Base-by-base conservation (phyloP, 805 yeast genomes). In the Candida chilensis region DNA sequence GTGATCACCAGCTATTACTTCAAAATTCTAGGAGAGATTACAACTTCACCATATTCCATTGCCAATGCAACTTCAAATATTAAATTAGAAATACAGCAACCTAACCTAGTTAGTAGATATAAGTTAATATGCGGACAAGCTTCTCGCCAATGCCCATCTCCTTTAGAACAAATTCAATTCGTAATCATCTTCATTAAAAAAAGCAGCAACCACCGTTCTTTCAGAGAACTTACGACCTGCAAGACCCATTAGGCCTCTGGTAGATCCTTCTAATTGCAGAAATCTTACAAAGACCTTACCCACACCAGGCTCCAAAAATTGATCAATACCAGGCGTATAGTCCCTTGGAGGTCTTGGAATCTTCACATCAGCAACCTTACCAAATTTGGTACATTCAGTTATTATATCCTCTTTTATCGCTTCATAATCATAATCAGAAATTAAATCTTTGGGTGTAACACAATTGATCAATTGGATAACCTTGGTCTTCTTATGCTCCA, bases 231-330 rank as follows among this genome's bases (percentile, higher is more conserved):
- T 52, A 30, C 78, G 54, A 1, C 95, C 95, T 6, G 80, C 74
- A 12, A 85, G 41, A 7, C 62, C 67, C 52, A 74, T 57, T 19
- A 70, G 48, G 0, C 92, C 94, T 6, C 52, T 48, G 5, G 56
- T 47, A 1, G 94, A 78, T 2, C 55, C 52, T 2, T 67, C 68
- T 2, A 60, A 52, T 9, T 59, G 57, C 1, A 60, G 64, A 51
- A 81, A 87, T 48, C 78, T 74, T 15, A 83, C 72, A 48, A 65
- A 86, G 0, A 86, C 64, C 37, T 73, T 78, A 0, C 96, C 95
- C 28, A 78, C 64, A 5, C 82, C 84, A 3, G 79, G 64, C 21
- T 61, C 59, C 3, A 54, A 42, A 39, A 66, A 42, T 44, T 72
- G 64, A 47, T 67, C 52, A 10, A 37, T 20, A 11, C 41, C 37